Evolutionary conservation across 495 filamentous ascomycete species (phyloP), one percentile per base, ranked within the genome.

Genomic region (Aspergillus panamensis): DNA sequence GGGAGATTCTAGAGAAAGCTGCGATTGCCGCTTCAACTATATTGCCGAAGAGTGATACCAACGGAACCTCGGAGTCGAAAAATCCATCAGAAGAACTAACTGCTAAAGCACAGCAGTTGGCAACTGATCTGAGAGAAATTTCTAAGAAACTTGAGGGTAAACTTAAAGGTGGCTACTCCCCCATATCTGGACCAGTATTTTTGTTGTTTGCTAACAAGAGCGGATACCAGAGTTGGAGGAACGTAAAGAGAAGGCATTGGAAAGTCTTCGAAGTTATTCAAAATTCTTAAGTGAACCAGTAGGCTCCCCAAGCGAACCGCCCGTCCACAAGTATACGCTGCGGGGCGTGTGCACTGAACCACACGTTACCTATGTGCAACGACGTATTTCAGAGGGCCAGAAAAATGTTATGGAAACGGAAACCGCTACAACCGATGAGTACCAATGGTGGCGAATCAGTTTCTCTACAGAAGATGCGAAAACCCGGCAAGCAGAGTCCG

Each of bases 371-470:
- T 84, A 82, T 49, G 69, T 83, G n/a, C 64, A 82, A 42, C 62
- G 66, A n/a, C 66, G 58, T 21, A 35, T 45, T 7, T 6, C 61
- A 9, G 51, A 33, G 35, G 47, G 33, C 4, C 30, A 57, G 10
- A 44, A 48, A 8, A 56, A 71, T 45, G 30, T 35, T 6, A 31
- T 35, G 20, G 56, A 71, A 32, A 21, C 62, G n/a, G 66, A 68
- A 52, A 21, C 20, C 32, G 52, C 40, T 19, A 51, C 44, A 47
- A 47, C 64, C n/a, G 47, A 62, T 9, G 70, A 72, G 30, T 77
- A 73, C 66, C 75, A 83, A 53, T 84, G 80, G 81, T 84, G 80
- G 81, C 80, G 79, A 16, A 72, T 80, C 57, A 78, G 75, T 54
- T 84, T 77, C 60, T 77, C 78, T 3, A 63, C 68, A 19, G 76